Percentiles rank a stretch among this genome's conserved stretches.
These are phyloP conservation scores for Rhodamnia argentea DNA, from an alignment of 345 rosid species.

Conservation along the genomic window DNA sequence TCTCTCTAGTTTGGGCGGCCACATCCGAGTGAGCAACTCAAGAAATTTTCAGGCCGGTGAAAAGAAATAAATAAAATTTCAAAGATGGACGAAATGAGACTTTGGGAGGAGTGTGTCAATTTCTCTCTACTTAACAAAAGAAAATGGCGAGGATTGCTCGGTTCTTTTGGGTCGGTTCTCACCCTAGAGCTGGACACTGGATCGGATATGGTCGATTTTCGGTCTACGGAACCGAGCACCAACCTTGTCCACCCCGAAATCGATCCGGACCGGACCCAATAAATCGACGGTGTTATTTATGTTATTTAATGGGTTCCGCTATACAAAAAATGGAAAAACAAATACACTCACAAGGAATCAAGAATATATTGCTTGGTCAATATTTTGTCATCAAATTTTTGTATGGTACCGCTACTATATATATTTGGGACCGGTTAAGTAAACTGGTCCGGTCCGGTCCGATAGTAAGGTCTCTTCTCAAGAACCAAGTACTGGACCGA, in stretches of 20 bases:
- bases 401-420: too few relatives aligned
- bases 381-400: not conserved
- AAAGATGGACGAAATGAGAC: not conserved
- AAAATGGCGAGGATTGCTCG: not conserved
- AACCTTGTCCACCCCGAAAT: rapidly evolving
- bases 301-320: too few relatives aligned
- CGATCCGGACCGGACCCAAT: too few relatives aligned
- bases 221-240: not conserved
- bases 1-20: too few relatives aligned
- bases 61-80: not conserved
- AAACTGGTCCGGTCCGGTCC: too few relatives aligned
- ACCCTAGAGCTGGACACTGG: not conserved
- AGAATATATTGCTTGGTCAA: not conserved
- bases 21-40: not conserved
- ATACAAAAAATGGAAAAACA: too few relatives aligned
- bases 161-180: not conserved
- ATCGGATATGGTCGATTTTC: not conserved
- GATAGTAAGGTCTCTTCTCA: not conserved
- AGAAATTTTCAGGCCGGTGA: not conserved
- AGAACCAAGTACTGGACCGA: rapidly evolving
- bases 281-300: too few relatives aligned
- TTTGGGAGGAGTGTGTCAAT: not conserved
- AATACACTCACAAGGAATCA: not conserved
- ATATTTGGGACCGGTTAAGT: too few relatives aligned
- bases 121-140: not conserved